Evolutionary conservation across 2,329 filamentous ascomycete genomes (phyloP), one percentile per base, ranked within the genome.

Genomic region (Colletotrichum tropicicola): DNA sequence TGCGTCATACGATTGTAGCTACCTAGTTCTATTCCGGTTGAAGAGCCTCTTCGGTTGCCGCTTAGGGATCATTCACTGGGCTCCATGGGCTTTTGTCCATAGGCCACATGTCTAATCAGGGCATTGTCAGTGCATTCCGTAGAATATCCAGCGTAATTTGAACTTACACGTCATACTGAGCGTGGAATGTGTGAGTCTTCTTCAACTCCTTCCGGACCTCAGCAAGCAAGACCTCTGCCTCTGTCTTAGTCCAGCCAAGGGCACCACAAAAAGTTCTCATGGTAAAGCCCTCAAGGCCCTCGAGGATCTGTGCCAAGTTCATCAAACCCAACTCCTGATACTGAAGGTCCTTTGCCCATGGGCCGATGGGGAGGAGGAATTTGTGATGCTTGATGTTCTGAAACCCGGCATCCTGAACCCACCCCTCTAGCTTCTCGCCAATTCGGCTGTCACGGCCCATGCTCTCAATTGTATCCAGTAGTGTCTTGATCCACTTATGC

Each of bases 371-470:
- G 49, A 74, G 66, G 61, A 74, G 74, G 64, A 72, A 77, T 7
- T 70, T 32, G 3, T 68, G 68, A 47, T 77, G 71, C 2, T 68
- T 69, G 15, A 79, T 69, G 52, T 77, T 74, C 15, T 68, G 58
- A 60, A 81, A 82, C 1, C 80, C 79, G 3, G 76, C 75, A 6
- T 47, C 41, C 2, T 70, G 68, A 69, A 78, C 74, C 77, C 74
- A 78, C 12, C 37, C 57, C 63, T 76, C 70, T 53, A 3, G 66
- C 59, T 15, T n/a, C 54, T 37, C 65, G 70, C 0, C 77, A 77
- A 2, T 79, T 73, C 27, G 76, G 67, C 9, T 75, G 70, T 6
- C 17, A 10, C 71, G 76, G 57, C 45, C 62, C n/a, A 51, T 67
- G 64, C 0, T 61, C 52, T 12, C 69, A 32, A 71, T 73, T 2